Percentiles rank a stretch among this genome's conserved stretches.
Conservation (phyloP, 2,329 filamentous ascomycete species). For the Pseudocercospora cruenta region DNA sequence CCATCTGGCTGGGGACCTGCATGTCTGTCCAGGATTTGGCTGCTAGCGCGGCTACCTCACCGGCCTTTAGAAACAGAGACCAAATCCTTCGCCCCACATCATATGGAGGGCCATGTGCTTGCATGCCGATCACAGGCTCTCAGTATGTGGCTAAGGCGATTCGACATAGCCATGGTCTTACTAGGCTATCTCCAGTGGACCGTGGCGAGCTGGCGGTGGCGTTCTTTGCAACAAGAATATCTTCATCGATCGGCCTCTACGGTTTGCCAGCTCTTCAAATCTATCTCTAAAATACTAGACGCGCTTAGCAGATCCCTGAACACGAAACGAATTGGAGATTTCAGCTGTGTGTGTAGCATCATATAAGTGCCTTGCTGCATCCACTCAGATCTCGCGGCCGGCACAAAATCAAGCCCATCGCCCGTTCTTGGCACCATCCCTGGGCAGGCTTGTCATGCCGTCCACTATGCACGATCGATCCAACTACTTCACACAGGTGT, state of each 20-base stretch:
- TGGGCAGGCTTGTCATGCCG: not conserved
- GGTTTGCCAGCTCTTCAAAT: not conserved
- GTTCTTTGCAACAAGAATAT: not conserved
- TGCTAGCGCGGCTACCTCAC: not conserved
- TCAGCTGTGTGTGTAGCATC: not conserved
- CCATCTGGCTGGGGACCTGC: not conserved
- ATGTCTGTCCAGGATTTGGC: not conserved
- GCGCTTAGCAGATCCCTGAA: not conserved
- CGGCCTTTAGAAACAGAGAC: not conserved
- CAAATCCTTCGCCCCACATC: slow-evolving; percentile 5
- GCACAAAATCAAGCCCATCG: not conserved
- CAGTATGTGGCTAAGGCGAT: not conserved
- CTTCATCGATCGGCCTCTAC: not conserved
- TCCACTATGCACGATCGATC: not conserved
- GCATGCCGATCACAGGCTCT: not conserved
- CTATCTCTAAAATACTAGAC: not conserved
- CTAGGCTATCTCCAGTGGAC: not conserved
- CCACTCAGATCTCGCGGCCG: not conserved
- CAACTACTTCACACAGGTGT: not conserved
- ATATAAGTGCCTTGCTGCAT: not conserved
- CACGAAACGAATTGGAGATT: not conserved
- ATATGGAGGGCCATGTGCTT: not conserved
- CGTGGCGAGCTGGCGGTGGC: not conserved
- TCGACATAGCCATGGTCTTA: not conserved
- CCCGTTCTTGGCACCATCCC: not conserved